Evolutionary conservation across 2,329 filamentous ascomycete genomes (phyloP).

Genomic region (Lojkania enalia): DNA sequence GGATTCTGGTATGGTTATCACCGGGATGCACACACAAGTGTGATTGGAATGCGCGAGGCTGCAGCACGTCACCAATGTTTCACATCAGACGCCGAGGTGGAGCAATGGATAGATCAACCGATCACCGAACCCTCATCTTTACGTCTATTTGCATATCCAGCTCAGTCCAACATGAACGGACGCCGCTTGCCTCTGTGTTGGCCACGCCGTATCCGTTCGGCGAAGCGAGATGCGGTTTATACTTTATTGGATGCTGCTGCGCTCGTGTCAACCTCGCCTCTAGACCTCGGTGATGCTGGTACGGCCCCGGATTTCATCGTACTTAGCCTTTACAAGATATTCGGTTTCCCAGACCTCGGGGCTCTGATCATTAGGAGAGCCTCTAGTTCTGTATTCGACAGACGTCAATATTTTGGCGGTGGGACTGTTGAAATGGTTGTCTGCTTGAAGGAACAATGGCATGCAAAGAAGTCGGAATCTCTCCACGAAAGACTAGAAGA

Average conservation of each 20-base stretch:
- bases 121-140: conserved; percentile 25
- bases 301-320: conserved; percentile 80
- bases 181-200: conserved; percentile 72
- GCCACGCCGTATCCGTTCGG: conserved; percentile 55
- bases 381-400: conserved; percentile 64
- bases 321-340: conserved; percentile 95
- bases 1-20: conserved; percentile 87
- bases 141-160: conserved; percentile 76
- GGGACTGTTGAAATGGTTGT: conserved; percentile 92
- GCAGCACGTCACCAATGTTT: conserved; percentile 69
- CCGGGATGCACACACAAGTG: conserved; percentile 79
- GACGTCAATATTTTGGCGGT: conserved; percentile 84
- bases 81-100: conserved; percentile 62
- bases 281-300: conserved; percentile 67
- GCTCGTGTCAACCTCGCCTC: conserved; percentile 72
- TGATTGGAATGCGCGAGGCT: conserved; percentile 77
- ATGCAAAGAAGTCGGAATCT: conserved; percentile 70
- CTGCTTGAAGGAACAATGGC: conserved; percentile 77
- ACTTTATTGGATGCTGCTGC: conserved; percentile 85
- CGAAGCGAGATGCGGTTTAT: conserved; percentile 51
- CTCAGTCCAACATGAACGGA: conserved; percentile 92
- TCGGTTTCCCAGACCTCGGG: conserved; percentile 91
- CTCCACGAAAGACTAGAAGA: conserved; percentile 87
- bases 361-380: conserved; percentile 79
- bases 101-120: conserved; percentile 62